Evolutionary conservation across 768 basidiomycete genomes (phyloP).

Genomic region (Rhodocollybia butyracea): DNA sequence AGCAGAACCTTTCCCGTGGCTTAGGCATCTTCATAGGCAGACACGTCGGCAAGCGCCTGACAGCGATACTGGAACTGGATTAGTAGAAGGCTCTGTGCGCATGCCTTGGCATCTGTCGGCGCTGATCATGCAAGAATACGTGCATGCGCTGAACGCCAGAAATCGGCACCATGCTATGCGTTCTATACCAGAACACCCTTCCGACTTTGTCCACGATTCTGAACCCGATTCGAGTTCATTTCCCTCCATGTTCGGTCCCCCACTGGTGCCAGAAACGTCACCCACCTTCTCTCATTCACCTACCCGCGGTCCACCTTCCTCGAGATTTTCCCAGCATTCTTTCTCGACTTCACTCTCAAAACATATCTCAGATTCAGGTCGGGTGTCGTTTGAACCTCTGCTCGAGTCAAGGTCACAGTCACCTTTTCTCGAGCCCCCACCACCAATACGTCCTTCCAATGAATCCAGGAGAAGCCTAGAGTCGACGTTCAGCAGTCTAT

Average conservation of each 20-base stretch:
- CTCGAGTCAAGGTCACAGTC: slow-evolving; percentile 28
- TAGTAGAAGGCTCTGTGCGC: slow-evolving; percentile 22
- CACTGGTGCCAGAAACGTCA: too few relatives aligned
- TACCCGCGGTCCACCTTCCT: not conserved
- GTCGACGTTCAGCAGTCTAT: slow-evolving; percentile 38
- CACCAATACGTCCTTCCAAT: slow-evolving; percentile 16
- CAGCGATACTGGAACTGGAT: not conserved
- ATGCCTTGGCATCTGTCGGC: slow-evolving; percentile 67
- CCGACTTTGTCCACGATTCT: not conserved
- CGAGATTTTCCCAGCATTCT: not conserved
- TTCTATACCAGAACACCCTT: slow-evolving; percentile 42
- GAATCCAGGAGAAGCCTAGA: slow-evolving; percentile 46
- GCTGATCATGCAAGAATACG: slow-evolving; percentile 64
- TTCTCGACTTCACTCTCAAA: slow-evolving; percentile 36
- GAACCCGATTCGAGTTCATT: not conserved
- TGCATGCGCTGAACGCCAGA: slow-evolving; percentile 33
- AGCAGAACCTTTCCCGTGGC: slow-evolving; percentile 71
- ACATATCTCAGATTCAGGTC: slow-evolving; percentile 42
- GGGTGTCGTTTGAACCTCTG: slow-evolving; percentile 56
- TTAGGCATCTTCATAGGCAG: slow-evolving; percentile 59
- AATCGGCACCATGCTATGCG: slow-evolving; percentile 31
- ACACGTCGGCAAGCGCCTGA: slow-evolving; percentile 23
- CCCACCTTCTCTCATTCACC: not conserved
- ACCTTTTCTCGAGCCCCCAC: not conserved
- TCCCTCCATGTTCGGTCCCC: too few relatives aligned